Base-by-base conservation (phyloP, 2,329 filamentous ascomycete genomes). In the Claviceps fusiformis region DNA sequence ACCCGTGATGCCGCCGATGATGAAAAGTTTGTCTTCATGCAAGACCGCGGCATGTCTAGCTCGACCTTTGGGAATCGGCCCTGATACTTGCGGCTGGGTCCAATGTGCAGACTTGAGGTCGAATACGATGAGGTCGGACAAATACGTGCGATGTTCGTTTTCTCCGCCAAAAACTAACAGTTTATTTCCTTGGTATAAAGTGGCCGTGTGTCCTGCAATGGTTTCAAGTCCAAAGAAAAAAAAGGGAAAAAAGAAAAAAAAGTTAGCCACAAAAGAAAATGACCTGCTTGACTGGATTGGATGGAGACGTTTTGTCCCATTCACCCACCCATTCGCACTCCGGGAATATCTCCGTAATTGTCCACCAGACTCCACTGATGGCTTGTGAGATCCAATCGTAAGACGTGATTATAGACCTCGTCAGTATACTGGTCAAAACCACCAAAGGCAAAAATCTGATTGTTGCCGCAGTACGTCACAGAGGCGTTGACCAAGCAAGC, bases 371-470 rank as follows among this genome's bases (percentile, higher is more conserved):
- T 93, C 93, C 93, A 98, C 68, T 93, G 89, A 62, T 93, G 84
- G 59, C 86, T 91, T 58, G 86, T 78, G 59, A 98, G 79, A 68
- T 98, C 91, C 53, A 98, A 74, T 63, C 83, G 85, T 59, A 98
- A 76, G 46, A 98, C 93, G 73, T 98, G 93, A 67, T 98, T 98
- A 73, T 98, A 98, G 19, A 98, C 88, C 74, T 98, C 93, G 68
- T 98, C 93, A 0, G 93, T 98, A 67, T 95, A 97, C 70, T 97
- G 92, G 67, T 98, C 93, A 66, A 98, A 98, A 19, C 93, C 93
- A 47, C 93, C 93, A 75, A 98, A 98, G 11, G 92, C 93, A 71
- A 95, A 97, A 63, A 98, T 97, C 70, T 93, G 85, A 68, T 97
- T 93, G 72, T 95, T 93, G 57, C 91, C 91, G 65, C 93, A 95